Conservation (phyloP, 1,284 basidiomycete genomes). For the Retiboletus flavoniger region DNA sequence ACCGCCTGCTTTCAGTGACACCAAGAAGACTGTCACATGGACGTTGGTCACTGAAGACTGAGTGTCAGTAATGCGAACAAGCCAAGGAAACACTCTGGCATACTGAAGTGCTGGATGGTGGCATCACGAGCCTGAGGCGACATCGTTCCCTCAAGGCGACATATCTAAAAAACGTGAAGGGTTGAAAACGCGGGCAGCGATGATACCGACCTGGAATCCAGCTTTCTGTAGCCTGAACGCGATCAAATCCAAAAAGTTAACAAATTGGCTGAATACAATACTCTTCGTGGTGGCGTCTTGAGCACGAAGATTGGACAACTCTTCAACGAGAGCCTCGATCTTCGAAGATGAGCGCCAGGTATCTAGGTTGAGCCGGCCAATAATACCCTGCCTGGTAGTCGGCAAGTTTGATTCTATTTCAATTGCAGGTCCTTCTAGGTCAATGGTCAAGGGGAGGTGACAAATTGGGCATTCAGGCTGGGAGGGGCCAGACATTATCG, state of each 20-base stretch:
- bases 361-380: conserved; percentile 85
- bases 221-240: conserved; percentile 91
- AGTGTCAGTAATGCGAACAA: conserved; percentile 6
- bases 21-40: conserved; percentile 94
- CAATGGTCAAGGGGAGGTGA: conserved; percentile 90
- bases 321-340: conserved; percentile 96
- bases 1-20: conserved; percentile 94
- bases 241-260: conserved; percentile 88
- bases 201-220: conserved; percentile 70
- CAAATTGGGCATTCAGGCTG: conserved; percentile 95
- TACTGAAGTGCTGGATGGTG: conserved; percentile 93
- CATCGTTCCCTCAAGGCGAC: conserved; percentile 96
- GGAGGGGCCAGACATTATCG: neutral
- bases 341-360: conserved; percentile 95
- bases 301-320: conserved; percentile 79
- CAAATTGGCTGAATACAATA: conserved; percentile 94
- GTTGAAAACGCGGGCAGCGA: neutral
- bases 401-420: conserved; percentile 70
- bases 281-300: conserved; percentile 95
- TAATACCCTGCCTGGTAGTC: conserved; percentile 85
- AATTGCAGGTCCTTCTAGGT: conserved; percentile 89
- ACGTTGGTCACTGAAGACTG: conserved; percentile 77
- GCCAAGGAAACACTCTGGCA: conserved; percentile 26
- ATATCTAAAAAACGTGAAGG: conserved; percentile 60
- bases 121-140: conserved; percentile 93